Base-by-base conservation (phyloP, 306 rosid genomes). In the Ziziphus jujuba region DNA sequence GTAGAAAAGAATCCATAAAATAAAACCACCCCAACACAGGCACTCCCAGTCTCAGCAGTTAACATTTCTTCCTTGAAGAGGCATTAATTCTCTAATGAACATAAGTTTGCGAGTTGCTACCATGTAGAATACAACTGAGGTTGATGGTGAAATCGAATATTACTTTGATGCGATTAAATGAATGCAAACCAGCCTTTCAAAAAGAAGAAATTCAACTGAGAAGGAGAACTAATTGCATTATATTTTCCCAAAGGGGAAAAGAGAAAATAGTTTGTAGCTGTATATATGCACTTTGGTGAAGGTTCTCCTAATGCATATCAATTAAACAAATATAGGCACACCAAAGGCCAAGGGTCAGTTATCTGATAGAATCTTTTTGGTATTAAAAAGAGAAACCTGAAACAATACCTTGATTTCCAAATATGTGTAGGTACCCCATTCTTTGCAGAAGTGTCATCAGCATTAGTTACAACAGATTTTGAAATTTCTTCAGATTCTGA, bases 401-500 rank as follows among this genome's bases (percentile, higher is more conserved):
- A 77, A 66, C 70, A 44, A 23, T 75, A 93, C 98, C 98, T 95
- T 80, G 96, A 82, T 82, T 90, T 88, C 99, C 97, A 90, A 16
- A 86, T 88, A 65, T 84, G 98, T 0, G 79, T 33, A 12, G 91
- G 88, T 19, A 82, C 65, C 0, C 33, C 38, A 66, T 66, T 84
- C 76, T 86, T 84, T 47, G 87, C 34, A 36, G 80, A 80, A 52
- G 80, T 65, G 52, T 88, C 96, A 75, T 87, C 96, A 44, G 82
- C 69, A 72, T 64, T 67, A 56, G 87, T 74, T 23, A 84, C 85
- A 72, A 87, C 87, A 72, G 99, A 90, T 75, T 88, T 90, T 56
- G 99, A 88, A 67, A 88, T 88, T 66, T 95, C 99, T 79, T 88
- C 97, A 3, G 86, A 85, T 80, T 89, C 99, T 36, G 95, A 80